These are phyloP conservation scores for Juglanconis juglandina DNA, from an alignment of 2,329 filamentous ascomycete species.

Conservation along the genomic window DNA sequence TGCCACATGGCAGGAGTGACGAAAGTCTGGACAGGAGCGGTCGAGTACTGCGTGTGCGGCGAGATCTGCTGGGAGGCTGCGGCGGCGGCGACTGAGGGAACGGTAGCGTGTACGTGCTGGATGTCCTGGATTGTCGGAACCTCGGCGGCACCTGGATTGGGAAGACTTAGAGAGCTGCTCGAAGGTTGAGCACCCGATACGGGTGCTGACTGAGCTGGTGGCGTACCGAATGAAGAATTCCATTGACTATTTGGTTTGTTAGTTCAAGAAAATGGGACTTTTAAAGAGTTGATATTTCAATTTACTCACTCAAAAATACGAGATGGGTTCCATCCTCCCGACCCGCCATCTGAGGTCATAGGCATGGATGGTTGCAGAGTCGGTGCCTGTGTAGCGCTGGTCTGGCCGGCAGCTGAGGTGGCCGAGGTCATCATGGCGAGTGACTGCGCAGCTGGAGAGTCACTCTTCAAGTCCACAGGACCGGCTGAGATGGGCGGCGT, in stretches of 20 bases:
- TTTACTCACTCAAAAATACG: slow-evolving; percentile 81
- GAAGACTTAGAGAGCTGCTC: slow-evolving; percentile 49
- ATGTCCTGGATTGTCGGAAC: slow-evolving; percentile 52
- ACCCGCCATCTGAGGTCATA: slow-evolving; percentile 54
- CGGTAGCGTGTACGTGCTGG: slow-evolving; percentile 42
- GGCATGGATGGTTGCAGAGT: slow-evolving; percentile 53
- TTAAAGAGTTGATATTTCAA: slow-evolving; percentile 7
- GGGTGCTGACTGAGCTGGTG: slow-evolving; percentile 44
- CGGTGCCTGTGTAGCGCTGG: slow-evolving; percentile 45
- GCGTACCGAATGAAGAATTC: slow-evolving; percentile 89
- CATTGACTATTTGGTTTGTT: slow-evolving; percentile 65
- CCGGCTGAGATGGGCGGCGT: slow-evolving; percentile 76
- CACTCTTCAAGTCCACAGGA: slow-evolving; percentile 71
- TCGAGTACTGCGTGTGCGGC: slow-evolving; percentile 47
- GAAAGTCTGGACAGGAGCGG: slow-evolving; percentile 54
- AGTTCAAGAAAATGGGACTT: slow-evolving; percentile 14
- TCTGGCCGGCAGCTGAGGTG: slow-evolving; percentile 36
- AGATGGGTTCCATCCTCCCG: slow-evolving; percentile 75
- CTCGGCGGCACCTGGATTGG: slow-evolving; percentile 52
- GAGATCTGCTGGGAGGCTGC: slow-evolving; percentile 30
- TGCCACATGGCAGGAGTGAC: slow-evolving; percentile 73
- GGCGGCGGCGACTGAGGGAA: slow-evolving; percentile 43
- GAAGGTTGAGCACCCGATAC: slow-evolving; percentile 39
- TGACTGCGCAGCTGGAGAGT: slow-evolving; percentile 66
- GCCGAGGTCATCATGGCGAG: slow-evolving; percentile 63